Conservation (phyloP, 768 basidiomycete species). For the Lyophyllum atratum region DNA sequence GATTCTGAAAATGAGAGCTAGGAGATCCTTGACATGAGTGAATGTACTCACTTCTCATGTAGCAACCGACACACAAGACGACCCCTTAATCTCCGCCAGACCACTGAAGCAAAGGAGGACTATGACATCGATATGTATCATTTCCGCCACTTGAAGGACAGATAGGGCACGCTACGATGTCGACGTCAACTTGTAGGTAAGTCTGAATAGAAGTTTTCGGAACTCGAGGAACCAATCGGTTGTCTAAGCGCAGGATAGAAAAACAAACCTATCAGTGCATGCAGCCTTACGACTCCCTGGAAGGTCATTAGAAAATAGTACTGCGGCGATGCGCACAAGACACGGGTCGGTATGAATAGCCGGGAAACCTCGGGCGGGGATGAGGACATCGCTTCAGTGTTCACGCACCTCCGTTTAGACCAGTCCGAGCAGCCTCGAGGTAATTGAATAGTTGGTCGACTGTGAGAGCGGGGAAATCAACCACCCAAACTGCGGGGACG, state of each 20-base stretch:
- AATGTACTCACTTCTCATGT: neutral
- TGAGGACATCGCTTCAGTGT: neutral
- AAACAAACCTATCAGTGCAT: neutral
- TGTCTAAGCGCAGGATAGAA: too few species aligned
- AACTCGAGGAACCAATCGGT: neutral
- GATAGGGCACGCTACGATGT: neutral
- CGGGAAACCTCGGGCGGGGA: neutral
- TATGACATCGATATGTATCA: neutral
- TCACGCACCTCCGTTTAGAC: slow-evolving; percentile 5
- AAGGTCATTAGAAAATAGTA: neutral
- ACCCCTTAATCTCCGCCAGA: neutral
- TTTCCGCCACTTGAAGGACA: neutral
- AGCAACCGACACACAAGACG: neutral
- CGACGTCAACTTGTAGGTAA: neutral
- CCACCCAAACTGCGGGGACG: neutral
- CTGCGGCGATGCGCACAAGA: neutral
- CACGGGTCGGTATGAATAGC: neutral
- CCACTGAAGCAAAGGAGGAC: neutral
- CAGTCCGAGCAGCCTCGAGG: slow-evolving; percentile 1
- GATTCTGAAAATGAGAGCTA: neutral
- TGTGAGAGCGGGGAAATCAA: neutral
- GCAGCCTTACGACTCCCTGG: neutral
- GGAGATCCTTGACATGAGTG: neutral
- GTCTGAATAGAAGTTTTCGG: too few species aligned
- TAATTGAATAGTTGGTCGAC: neutral